Evolutionary conservation across 805 yeast genomes (phyloP), one percentile per base, ranked within the genome.

Genomic region (Saccharomycopsis schoenii): DNA sequence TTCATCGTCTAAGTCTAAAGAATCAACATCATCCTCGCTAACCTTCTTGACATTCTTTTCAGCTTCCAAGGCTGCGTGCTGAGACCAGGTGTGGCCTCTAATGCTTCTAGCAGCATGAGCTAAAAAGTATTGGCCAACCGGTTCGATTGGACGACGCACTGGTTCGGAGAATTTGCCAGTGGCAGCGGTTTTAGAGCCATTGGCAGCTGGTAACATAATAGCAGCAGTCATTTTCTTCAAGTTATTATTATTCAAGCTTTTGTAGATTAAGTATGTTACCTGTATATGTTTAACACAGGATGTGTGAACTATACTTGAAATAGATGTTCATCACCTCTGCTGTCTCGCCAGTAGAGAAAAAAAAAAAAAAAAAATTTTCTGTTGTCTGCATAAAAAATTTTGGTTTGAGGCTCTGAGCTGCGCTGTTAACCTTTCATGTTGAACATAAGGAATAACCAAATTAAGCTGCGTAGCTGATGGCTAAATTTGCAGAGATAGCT

Each of bases 51-150:
- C 96, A 74, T 89, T 89, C 76, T 83, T 85, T 72, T 86, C 96
- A 64, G 97, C 97, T 80, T 92, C 96, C 67, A 91, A 78, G 73
- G 88, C 86, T 77, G 94, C 99, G 71, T 83, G 94, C 77, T 94
- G 98, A 60, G 97, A 90, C 97, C 97, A 94, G 57, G 98, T 90
- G 78, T 96, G 97, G 73, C 97, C 97, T 77, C 97, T 85, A 68
- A 92, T 80, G 60, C 96, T 83, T 80, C 99, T 88, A 67, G 96
- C 85, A 62, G 98, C 98, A 71, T 94, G 99, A 58, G 97, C 97
- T 68, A 94, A 79, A 78, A 92, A 94, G 72, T 83, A 88, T 65
- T 96, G 93, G 61, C 99, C 99, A 67, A 93, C 97, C 43, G 99
- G 98, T 77, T 94, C 99, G 65, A 92, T 79, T 63, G 93, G 86